Percentiles rank a stretch among this genome's conserved stretches.
Conservation (phyloP, 2,329 filamentous ascomycete species). For the Monosporascus sp. region DNA sequence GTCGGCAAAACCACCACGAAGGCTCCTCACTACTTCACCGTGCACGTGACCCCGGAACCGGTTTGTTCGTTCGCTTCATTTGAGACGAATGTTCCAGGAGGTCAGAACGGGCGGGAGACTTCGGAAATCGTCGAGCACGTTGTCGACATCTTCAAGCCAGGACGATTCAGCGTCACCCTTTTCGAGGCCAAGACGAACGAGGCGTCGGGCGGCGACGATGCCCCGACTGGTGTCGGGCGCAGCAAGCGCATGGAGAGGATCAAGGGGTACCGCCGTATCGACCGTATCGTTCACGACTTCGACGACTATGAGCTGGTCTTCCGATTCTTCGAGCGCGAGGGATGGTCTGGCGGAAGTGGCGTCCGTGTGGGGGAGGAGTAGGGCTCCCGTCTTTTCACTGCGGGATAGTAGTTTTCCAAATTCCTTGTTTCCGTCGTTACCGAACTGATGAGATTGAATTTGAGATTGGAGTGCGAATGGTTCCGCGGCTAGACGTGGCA, state of each 20-base stretch:
- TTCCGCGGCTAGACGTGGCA: too few species aligned
- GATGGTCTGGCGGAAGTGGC: constrained; percentile 55
- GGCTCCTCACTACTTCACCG: constrained; percentile 88
- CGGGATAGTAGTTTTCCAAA: too few species aligned
- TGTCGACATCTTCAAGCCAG: constrained; percentile 91
- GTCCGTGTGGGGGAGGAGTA: constrained; percentile 50
- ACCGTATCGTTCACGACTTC: constrained; percentile 94
- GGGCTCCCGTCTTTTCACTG: too few species aligned
- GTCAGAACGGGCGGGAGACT: constrained; percentile 81
- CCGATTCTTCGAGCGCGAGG: constrained; percentile 89
- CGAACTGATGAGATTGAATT: too few species aligned
- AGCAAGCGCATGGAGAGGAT: constrained; percentile 67
- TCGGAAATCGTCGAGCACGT: constrained; percentile 90
- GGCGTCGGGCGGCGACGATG: constrained; percentile 35
- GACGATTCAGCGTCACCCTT: constrained; percentile 93
- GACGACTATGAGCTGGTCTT: constrained; percentile 97
- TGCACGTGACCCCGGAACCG: constrained; percentile 95
- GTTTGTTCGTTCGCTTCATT: constrained; percentile 97
- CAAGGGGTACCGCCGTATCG: constrained; percentile 79
- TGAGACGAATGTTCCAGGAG: constrained; percentile 93
- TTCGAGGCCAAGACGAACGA: constrained; percentile 76
- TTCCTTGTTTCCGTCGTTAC: too few species aligned
- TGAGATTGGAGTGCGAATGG: too few species aligned
- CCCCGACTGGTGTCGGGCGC: constrained; percentile 27
- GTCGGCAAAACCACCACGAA: constrained; percentile 38